A percentile compares a stretch with the other conserved stretches of the same genome.
Evolutionary conservation across 2,329 filamentous ascomycete species (phyloP).

Genomic region (Cladorrhinum sp.): DNA sequence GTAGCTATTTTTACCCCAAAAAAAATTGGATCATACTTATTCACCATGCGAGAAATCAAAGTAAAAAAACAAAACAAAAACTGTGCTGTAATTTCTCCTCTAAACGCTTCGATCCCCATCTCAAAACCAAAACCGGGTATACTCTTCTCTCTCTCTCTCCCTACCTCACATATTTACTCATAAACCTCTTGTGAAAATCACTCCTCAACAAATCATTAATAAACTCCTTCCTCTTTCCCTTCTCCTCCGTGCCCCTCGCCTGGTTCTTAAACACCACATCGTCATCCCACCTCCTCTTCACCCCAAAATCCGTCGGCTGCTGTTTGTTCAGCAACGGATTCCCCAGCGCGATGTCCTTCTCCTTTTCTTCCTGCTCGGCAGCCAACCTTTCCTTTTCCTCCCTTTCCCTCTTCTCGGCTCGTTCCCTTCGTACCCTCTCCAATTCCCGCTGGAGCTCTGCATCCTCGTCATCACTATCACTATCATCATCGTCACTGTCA

Average conservation of each 20-base stretch:
- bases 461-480: conserved; percentile 76
- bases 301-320: conserved; percentile 66
- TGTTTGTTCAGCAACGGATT: conserved; percentile 81
- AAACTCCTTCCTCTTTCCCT: conserved; percentile 84
- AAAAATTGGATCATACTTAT: too few relatives aligned
- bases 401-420: conserved; percentile 76
- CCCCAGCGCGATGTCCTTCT: conserved; percentile 84
- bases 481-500: conserved; percentile 60
- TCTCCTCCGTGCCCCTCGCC: conserved; percentile 89
- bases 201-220: conserved; percentile 93
- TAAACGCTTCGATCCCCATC: too few relatives aligned
- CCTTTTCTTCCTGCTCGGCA: conserved; percentile 76
- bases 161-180: conserved; percentile 66
- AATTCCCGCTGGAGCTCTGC: conserved; percentile 89
- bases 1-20: too few relatives aligned
- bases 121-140: too few relatives aligned
- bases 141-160: too few relatives aligned
- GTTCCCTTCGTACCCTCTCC: conserved; percentile 87
- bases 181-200: conserved; percentile 97
- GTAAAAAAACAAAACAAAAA: too few relatives aligned
- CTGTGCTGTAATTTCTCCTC: background rate
- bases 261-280: conserved; percentile 99
- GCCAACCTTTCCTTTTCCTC: conserved; percentile 78
- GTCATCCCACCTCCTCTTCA: conserved; percentile 94
- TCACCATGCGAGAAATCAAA: background rate